These are phyloP conservation scores for Talaromyces stipitatus DNA, from an alignment of 495 filamentous ascomycete genomes.

Conservation along the genomic window DNA sequence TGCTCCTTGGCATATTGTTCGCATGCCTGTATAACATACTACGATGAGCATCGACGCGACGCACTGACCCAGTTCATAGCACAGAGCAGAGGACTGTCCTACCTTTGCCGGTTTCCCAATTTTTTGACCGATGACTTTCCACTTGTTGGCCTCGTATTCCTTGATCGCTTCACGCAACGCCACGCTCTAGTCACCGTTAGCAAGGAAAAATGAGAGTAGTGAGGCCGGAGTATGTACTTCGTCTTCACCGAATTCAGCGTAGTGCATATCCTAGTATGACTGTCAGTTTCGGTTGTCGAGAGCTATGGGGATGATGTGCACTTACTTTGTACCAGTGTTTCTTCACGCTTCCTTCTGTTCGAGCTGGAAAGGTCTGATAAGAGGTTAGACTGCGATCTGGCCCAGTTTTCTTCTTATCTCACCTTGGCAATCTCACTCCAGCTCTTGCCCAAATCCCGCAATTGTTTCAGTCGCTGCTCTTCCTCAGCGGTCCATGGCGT, in stretches of 20 bases:
- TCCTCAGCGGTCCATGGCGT: conserved; percentile 96
- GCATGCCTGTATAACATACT: conserved; percentile 59
- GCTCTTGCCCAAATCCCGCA: conserved; percentile 87
- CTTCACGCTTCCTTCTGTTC: conserved; percentile 96
- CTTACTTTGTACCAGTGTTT: conserved; percentile 99
- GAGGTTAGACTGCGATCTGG: conserved; percentile 11
- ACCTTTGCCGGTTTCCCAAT: conserved; percentile 98
- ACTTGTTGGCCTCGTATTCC: conserved; percentile 96
- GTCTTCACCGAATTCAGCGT: conserved; percentile 97
- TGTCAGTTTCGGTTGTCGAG: conserved; percentile 17
- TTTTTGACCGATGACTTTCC: conserved; percentile 94
- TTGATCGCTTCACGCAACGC: conserved; percentile 91
- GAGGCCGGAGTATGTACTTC: conserved; percentile 54
- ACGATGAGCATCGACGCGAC: conserved; percentile 4
- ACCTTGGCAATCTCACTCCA: conserved; percentile 99
- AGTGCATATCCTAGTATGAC: conserved; percentile 80
- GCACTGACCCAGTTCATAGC: background rate
- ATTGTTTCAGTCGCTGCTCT: conserved; percentile 82
- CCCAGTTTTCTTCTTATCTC: background rate
- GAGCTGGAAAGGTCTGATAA: conserved; percentile 73
- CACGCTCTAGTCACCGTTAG: conserved; percentile 52
- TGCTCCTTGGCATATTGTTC: conserved; percentile 98
- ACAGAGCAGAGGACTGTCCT: conserved; percentile 12
- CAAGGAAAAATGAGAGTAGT: conserved; percentile 17
- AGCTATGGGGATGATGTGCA: background rate